These are phyloP conservation scores for Crepidotus variabilis DNA, from an alignment of 768 basidiomycete species.

Conservation along the genomic window DNA sequence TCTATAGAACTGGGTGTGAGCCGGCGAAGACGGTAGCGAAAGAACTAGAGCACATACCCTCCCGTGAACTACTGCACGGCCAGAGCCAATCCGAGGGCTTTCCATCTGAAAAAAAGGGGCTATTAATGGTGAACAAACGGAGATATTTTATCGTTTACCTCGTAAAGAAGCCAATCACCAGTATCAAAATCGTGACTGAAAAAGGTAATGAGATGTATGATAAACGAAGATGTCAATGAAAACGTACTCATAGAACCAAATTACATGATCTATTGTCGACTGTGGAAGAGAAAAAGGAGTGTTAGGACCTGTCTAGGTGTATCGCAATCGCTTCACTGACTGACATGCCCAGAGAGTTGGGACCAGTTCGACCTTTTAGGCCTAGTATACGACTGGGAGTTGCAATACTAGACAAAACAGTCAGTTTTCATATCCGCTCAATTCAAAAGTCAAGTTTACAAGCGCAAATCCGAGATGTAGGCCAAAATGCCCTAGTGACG, in stretches of 20 bases:
- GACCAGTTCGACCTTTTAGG: slow-evolving; percentile 37
- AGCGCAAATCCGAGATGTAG: slow-evolving; percentile 75
- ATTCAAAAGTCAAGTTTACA: slow-evolving; percentile 43
- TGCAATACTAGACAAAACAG: slow-evolving; percentile 41
- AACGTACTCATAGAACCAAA: slow-evolving; percentile 73
- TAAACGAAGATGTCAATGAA: not conserved
- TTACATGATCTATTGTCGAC: slow-evolving; percentile 77
- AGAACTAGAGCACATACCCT: slow-evolving; percentile 40
- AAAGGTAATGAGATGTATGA: not conserved
- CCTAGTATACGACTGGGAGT: slow-evolving; percentile 52
- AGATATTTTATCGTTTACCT: slow-evolving; percentile 36
- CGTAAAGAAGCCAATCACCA: slow-evolving; percentile 78
- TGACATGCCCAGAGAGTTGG: slow-evolving; percentile 55
- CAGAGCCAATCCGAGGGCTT: slow-evolving; percentile 60
- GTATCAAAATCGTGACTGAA: slow-evolving; percentile 69
- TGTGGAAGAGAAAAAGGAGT: slow-evolving; percentile 18
- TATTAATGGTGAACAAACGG: not conserved
- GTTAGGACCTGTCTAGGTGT: not conserved
- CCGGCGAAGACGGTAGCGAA: not conserved
- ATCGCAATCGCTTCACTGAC: slow-evolving; percentile 34
- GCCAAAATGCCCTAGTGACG: slow-evolving; percentile 63
- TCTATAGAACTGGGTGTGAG: slow-evolving; percentile 29
- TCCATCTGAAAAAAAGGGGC: slow-evolving; percentile 42
- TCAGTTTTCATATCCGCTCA: slow-evolving; percentile 7
- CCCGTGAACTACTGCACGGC: slow-evolving; percentile 68